Percentiles rank a stretch among this genome's conserved stretches.
Evolutionary conservation across 768 basidiomycete genomes (phyloP).

Genomic region (Suillus spraguei): DNA sequence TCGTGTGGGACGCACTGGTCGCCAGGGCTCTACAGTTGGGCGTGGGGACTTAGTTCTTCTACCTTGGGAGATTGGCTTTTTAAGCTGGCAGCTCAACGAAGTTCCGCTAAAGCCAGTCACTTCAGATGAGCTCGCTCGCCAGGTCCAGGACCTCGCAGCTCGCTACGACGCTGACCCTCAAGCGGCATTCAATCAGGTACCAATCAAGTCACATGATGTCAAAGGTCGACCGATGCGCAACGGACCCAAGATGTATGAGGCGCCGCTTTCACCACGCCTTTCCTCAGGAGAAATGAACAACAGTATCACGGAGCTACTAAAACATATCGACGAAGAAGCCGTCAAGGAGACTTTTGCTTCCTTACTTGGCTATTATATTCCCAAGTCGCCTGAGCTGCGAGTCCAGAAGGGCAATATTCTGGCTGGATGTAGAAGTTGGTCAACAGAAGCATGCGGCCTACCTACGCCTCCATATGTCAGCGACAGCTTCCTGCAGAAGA

Average conservation of each 20-base stretch:
- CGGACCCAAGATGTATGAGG: constrained; percentile 17
- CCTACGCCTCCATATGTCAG: constrained; percentile 53
- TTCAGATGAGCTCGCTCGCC: constrained; percentile 44
- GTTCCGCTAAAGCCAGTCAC: constrained; percentile 71
- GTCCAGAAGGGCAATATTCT: constrained; percentile 46
- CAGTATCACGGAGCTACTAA: constrained; percentile 33
- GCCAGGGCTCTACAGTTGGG: constrained; percentile 56
- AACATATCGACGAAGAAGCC: constrained; percentile 48
- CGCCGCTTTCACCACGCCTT: constrained; percentile 16
- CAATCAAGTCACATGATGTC: not conserved
- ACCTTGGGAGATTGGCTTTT: constrained; percentile 77
- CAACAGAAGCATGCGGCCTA: constrained; percentile 56
- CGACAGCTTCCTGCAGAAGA: constrained; percentile 43
- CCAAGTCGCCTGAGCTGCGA: constrained; percentile 51
- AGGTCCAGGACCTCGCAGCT: constrained; percentile 49
- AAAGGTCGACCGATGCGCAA: constrained; percentile 9
- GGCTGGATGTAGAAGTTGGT: constrained; percentile 64
- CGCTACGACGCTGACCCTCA: constrained; percentile 48
- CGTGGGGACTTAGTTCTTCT: constrained; percentile 81
- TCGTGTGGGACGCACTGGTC: constrained; percentile 84
- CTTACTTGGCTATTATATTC: constrained; percentile 72
- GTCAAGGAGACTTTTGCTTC: constrained; percentile 65
- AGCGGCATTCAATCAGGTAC: constrained; percentile 32
- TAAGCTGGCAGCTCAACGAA: constrained; percentile 58
- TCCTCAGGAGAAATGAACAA: constrained; percentile 30